phyloP scores from a whole-genome alignment of 371 early-diverging fungal species.

The Batrachochytrium dendrobatidis region DNA sequence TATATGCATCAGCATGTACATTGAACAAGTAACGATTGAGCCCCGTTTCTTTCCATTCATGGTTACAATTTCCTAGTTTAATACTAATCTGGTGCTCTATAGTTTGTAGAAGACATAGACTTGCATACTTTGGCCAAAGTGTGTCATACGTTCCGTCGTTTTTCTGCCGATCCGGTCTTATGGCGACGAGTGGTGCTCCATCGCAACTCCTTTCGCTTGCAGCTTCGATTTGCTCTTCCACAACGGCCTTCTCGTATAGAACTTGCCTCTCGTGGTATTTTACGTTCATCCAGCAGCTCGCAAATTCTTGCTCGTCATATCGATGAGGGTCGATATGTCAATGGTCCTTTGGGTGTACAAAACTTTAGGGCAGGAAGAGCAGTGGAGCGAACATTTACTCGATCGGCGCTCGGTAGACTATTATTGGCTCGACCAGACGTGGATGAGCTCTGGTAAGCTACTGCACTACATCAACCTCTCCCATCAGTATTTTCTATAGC shows the following conservation, averaged over 20 bases:
- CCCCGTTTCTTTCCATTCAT: too few species aligned
- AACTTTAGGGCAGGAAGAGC: constrained; percentile 1
- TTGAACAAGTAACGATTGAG: too few species aligned
- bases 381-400: constrained; percentile 5
- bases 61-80: too few species aligned
- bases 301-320: background rate
- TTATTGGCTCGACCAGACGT: background rate
- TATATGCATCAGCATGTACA: too few species aligned
- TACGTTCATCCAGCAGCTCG: constrained; percentile 5
- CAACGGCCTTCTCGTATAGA: constrained; percentile 15
- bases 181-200: constrained; percentile 2
- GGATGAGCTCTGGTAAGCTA: constrained; percentile 5
- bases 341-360: constrained; percentile 6
- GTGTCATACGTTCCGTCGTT: constrained; percentile 5
- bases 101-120: constrained; percentile 18
- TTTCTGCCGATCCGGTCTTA: constrained; percentile 10
- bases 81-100: too few species aligned
- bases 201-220: constrained; percentile 6
- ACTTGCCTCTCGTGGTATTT: constrained; percentile 8
- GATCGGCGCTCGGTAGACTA: background rate
- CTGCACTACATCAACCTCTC: too few species aligned
- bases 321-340: constrained; percentile 6
- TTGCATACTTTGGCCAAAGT: constrained; percentile 7
- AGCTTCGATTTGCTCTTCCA: constrained; percentile 7
- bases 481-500: too few species aligned